Conservation (phyloP, 176 grass and related monocot genomes). For the Otatea glauca region DNA sequence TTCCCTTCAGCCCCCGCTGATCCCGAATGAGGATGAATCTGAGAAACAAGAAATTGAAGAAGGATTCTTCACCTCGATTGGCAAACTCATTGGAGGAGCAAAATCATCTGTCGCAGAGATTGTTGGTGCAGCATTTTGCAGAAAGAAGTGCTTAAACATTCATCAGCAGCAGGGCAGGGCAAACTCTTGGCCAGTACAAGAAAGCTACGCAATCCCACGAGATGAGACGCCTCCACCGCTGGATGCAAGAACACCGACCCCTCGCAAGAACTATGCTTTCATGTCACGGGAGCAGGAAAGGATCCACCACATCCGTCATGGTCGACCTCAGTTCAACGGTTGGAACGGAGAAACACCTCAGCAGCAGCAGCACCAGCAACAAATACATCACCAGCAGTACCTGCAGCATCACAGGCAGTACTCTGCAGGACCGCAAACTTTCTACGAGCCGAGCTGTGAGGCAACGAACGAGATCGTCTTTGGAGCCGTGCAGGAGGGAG, state of each 20-base stretch:
- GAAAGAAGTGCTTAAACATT: constrained; percentile 53
- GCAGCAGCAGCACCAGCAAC: constrained; percentile 42
- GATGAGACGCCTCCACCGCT: constrained; percentile 63
- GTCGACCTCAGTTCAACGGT: constrained; percentile 43
- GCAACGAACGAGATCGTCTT: constrained; percentile 82
- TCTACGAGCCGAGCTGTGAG: constrained; percentile 74
- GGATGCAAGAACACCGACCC: constrained; percentile 61
- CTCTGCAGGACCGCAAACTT: constrained; percentile 73
- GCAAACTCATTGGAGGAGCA: constrained; percentile 59
- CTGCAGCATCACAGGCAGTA: constrained; percentile 76
- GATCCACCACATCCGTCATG: constrained; percentile 79
- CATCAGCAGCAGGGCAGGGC: constrained; percentile 50
- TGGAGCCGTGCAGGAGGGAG: constrained; percentile 80
- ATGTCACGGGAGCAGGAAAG: constrained; percentile 79
- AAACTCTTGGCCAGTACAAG: constrained; percentile 54
- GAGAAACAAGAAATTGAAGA: constrained; percentile 71
- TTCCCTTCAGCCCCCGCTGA: constrained; percentile 54
- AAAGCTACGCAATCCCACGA: constrained; percentile 67
- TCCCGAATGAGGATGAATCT: constrained; percentile 62
- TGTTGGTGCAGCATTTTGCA: constrained; percentile 53
- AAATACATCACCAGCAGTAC: constrained; percentile 72
- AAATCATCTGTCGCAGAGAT: constrained; percentile 63
- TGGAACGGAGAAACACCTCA: constrained; percentile 59
- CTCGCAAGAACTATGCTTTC: constrained; percentile 77
- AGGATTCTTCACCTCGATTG: constrained; percentile 59